Percentiles rank a stretch among this genome's conserved stretches.
These are phyloP conservation scores for Petunia hybrid DNA, from an alignment of 305 asterid species.

Conservation along the genomic window DNA sequence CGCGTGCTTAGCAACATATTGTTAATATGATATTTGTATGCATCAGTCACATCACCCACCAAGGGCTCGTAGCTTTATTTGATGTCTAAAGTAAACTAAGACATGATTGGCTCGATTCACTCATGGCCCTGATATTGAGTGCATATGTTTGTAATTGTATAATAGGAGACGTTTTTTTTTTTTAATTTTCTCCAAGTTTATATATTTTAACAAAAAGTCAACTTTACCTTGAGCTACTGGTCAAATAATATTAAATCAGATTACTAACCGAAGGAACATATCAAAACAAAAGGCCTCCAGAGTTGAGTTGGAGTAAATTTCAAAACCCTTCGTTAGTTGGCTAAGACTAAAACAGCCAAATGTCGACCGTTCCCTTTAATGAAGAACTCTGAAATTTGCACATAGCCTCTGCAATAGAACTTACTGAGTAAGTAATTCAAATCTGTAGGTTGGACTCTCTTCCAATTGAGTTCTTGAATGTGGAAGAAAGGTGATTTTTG, in stretches of 20 bases:
- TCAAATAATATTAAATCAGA: conserved; percentile 4
- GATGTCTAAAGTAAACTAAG: conserved; percentile 7
- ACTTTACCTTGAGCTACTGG: not conserved
- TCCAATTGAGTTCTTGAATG: conserved; percentile 25
- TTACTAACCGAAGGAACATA: not conserved
- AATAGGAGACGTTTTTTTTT: not conserved
- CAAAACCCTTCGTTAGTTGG: conserved; percentile 10
- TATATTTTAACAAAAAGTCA: conserved; percentile 22
- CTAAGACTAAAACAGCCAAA: not conserved
- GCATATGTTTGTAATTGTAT: conserved; percentile 3
- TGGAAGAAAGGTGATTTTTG: not conserved
- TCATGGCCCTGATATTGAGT: not conserved
- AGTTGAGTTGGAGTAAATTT: not conserved
- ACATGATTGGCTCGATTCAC: not conserved
- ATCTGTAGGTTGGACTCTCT: not conserved
- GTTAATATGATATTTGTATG: no score
- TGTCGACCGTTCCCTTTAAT: not conserved
- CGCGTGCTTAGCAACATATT: not conserved
- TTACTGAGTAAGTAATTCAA: not conserved
- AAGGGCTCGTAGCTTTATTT: conserved; percentile 8
- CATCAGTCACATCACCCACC: conserved; percentile 11
- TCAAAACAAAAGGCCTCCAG: not conserved
- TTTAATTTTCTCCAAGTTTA: not conserved
- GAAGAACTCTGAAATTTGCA: not conserved
- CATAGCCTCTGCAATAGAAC: not conserved